phyloP scores from a whole-genome alignment of 2,329 filamentous ascomycete species.

The Acrocalymma vagum region DNA sequence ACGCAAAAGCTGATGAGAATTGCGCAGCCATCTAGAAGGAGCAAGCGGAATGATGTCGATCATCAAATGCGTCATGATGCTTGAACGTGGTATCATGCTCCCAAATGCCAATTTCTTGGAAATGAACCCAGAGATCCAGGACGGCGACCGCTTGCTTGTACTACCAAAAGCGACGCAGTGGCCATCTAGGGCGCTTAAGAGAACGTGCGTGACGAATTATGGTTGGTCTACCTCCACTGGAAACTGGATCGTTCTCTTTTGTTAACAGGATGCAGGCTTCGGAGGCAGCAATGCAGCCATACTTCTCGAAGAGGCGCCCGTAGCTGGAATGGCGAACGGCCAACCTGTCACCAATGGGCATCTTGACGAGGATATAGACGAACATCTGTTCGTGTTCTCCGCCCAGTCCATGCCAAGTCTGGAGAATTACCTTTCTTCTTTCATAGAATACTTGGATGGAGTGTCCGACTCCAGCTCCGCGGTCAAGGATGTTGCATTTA shows the following conservation, averaged over 20 bases:
- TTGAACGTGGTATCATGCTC: conserved; percentile 46
- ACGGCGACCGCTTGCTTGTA: neutral
- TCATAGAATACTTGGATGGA: neutral
- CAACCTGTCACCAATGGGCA: too few species aligned
- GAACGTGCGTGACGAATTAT: neutral
- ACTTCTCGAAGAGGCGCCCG: too few species aligned
- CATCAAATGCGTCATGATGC: conserved; percentile 47
- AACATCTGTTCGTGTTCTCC: too few species aligned
- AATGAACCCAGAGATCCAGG: conserved; percentile 15
- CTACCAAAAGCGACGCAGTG: conserved; percentile 10
- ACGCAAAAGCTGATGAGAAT: too few species aligned
- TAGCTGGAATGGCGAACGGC: too few species aligned
- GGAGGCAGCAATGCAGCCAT: too few species aligned
- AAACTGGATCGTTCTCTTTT: neutral
- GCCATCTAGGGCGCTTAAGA: neutral
- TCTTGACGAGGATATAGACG: too few species aligned
- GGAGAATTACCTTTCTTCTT: too few species aligned
- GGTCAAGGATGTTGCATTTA: conserved; percentile 38
- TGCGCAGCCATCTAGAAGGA: conserved; percentile 51
- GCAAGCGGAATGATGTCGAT: conserved; percentile 45
- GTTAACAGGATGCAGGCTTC: too few species aligned
- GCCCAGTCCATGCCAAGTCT: too few species aligned
- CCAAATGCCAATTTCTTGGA: conserved; percentile 21
- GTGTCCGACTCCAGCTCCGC: neutral
- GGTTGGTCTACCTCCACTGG: neutral